Conservation (phyloP, 257 asterid species). For the Solanum etuberosum region DNA sequence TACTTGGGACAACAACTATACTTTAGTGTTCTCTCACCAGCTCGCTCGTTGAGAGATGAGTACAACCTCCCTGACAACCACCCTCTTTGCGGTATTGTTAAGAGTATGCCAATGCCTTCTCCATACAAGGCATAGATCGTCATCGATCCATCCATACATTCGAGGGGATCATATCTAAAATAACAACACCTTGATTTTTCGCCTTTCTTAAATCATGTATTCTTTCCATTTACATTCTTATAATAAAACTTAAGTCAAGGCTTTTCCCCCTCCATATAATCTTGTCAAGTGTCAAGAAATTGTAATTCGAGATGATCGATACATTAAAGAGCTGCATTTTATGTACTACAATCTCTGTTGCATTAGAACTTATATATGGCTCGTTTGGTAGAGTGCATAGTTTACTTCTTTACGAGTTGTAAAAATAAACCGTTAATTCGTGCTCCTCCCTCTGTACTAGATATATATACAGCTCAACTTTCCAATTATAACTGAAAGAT, state of each 20-base stretch:
- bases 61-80: slow-evolving; percentile 1
- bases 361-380: too few species aligned
- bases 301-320: background rate
- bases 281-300: background rate
- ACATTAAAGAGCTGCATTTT: background rate
- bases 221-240: background rate
- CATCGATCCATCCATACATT: background rate
- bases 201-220: background rate
- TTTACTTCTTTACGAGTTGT: too few species aligned
- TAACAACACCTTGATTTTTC: background rate
- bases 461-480: too few species aligned
- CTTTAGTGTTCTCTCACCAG: slow-evolving; percentile 1
- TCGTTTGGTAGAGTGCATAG: too few species aligned
- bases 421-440: too few species aligned
- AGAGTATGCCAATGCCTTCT: background rate
- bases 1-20: slow-evolving; percentile 2
- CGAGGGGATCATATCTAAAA: background rate
- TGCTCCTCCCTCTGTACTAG: too few species aligned
- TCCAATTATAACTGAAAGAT: too few species aligned
- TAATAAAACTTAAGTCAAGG: background rate
- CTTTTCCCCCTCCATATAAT: background rate
- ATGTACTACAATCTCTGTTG: too few species aligned
- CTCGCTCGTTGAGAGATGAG: slow-evolving; percentile 1
- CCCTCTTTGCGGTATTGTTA: background rate
- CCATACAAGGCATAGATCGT: background rate